Conservation (phyloP, 192 early-diverging fungal species). For the Cetraspora pellucida region DNA sequence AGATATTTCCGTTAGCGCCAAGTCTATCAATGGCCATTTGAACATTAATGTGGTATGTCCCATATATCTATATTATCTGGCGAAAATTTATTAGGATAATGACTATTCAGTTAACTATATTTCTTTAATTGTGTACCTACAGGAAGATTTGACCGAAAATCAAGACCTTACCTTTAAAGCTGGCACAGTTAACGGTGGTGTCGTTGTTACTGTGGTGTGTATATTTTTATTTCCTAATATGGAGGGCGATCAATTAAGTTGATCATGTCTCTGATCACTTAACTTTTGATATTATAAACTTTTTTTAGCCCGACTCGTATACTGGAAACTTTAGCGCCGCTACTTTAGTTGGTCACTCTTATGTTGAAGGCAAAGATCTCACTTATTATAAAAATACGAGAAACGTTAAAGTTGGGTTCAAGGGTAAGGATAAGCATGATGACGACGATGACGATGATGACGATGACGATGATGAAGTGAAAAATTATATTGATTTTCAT, state of each 20-base stretch:
- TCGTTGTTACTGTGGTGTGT: slow-evolving; percentile 10
- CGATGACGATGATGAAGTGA: background rate
- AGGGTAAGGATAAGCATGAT: background rate
- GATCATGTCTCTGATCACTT: background rate
- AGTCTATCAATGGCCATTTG: slow-evolving; percentile 27
- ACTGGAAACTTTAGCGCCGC: slow-evolving; percentile 3
- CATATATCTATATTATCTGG: background rate
- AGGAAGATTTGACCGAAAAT: slow-evolving; percentile 17
- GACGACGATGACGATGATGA: background rate
- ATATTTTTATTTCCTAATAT: background rate
- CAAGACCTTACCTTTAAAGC: slow-evolving; percentile 19
- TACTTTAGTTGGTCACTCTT: slow-evolving; percentile 16
- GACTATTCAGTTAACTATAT: background rate
- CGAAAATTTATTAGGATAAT: background rate
- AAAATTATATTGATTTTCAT: background rate
- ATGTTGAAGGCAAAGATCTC: slow-evolving; percentile 12
- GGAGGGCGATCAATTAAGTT: background rate
- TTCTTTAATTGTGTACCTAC: background rate
- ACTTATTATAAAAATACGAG: slow-evolving; percentile 8
- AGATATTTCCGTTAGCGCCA: background rate
- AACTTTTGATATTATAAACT: background rate
- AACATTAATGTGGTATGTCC: slow-evolving; percentile 27
- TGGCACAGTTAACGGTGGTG: slow-evolving; percentile 24
- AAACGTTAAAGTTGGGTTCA: slow-evolving; percentile 21
- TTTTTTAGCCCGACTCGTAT: slow-evolving; percentile 23